phyloP scores from a whole-genome alignment of 768 basidiomycete species.

The Macrocybe gigantea region DNA sequence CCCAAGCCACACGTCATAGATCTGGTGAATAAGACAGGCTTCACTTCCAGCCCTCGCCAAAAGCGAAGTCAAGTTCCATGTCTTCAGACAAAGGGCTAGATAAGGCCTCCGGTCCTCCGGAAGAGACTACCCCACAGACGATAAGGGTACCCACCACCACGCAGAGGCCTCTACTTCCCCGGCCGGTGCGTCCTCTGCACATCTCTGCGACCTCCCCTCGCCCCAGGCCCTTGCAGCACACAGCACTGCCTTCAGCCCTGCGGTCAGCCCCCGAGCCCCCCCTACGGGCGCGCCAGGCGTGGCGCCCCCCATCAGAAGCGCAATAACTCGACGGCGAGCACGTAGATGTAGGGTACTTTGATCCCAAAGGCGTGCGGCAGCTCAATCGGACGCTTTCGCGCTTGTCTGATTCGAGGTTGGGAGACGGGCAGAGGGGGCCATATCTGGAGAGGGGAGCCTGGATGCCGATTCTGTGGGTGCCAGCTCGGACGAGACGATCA shows the following conservation, averaged over 20 bases:
- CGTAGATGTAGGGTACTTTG: conserved; percentile 45
- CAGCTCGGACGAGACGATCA: conserved; percentile 18
- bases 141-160: no score
- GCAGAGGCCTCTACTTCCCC: not conserved
- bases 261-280: no score
- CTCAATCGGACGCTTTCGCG: conserved; percentile 32
- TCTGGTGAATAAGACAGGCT: no score
- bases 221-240: conserved; percentile 8
- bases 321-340: conserved; percentile 17
- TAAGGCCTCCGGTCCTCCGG: no score
- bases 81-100: no score
- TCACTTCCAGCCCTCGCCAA: no score
- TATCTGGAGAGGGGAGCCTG: not conserved
- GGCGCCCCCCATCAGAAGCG: not conserved
- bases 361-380: conserved; percentile 41
- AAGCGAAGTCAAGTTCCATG: no score
- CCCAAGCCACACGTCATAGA: no score
- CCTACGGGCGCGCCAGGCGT: no score
- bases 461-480: conserved; percentile 8
- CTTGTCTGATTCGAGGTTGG: conserved; percentile 12
- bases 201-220: conserved; percentile 7
- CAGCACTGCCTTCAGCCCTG: not conserved
- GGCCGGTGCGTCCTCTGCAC: conserved; percentile 8
- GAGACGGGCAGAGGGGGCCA: not conserved
- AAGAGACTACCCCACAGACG: no score